A percentile compares a stretch with the other conserved stretches of the same genome.
Conservation (phyloP, 139 green algal genomes). For the Micractinium conductrix region DNA sequence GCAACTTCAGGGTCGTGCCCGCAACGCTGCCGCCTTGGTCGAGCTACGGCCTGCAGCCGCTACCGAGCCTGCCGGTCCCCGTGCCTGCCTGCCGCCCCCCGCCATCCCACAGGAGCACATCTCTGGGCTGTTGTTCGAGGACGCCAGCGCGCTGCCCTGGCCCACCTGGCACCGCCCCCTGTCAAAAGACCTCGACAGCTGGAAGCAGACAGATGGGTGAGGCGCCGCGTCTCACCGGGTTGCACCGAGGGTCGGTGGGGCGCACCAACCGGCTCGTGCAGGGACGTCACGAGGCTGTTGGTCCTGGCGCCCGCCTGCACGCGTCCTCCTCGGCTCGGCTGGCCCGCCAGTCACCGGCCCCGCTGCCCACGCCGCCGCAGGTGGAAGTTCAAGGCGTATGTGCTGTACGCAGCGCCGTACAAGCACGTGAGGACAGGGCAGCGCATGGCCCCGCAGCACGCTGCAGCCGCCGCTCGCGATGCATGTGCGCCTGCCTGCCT, state of each 20-base stretch:
- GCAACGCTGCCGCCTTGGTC: neutral
- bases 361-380: neutral
- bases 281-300: too few relatives aligned
- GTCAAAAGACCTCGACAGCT: neutral
- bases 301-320: neutral
- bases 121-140: neutral
- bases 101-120: neutral
- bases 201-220: slow-evolving; percentile 1
- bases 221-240: too few relatives aligned
- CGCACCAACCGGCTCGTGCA: too few relatives aligned
- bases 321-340: too few relatives aligned
- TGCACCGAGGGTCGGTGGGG: too few relatives aligned
- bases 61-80: too few relatives aligned
- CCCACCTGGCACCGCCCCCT: slow-evolving; percentile 6
- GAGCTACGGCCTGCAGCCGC: neutral
- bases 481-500: too few relatives aligned
- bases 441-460: neutral
- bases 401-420: slow-evolving; percentile 35
- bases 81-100: neutral
- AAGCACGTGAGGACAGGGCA: neutral
- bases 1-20: neutral
- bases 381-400: slow-evolving; percentile 44
- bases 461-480: too few relatives aligned
- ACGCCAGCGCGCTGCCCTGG: slow-evolving; percentile 13
- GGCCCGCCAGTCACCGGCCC: too few relatives aligned